phyloP scores from a whole-genome alignment of 2,329 filamentous ascomycete genomes.

The Allantophomopsis lycopodina region DNA sequence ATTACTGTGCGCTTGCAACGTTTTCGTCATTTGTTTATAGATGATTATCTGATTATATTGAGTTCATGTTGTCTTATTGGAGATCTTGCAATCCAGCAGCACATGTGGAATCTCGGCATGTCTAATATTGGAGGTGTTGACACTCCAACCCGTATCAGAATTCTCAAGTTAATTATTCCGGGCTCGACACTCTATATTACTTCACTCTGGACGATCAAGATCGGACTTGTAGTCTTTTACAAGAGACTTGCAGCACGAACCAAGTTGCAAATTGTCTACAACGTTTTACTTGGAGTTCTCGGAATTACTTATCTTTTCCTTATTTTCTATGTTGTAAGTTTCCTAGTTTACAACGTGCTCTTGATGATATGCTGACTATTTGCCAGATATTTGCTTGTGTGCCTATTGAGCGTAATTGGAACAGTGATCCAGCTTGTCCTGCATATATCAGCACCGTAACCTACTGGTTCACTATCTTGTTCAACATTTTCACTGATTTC shows the following conservation, averaged over 20 bases:
- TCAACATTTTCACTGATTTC: too few relatives aligned
- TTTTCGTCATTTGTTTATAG: constrained; percentile 15
- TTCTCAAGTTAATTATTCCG: constrained; percentile 23
- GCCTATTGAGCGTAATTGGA: constrained; percentile 5
- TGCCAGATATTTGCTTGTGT: too few relatives aligned
- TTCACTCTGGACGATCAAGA: constrained; percentile 25
- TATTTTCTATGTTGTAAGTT: too few relatives aligned
- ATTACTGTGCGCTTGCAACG: constrained; percentile 16
- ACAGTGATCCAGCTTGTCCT: too few relatives aligned
- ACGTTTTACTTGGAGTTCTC: constrained; percentile 19
- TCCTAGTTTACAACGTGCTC: too few relatives aligned
- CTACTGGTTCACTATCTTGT: too few relatives aligned
- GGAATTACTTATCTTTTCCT: constrained; percentile 10
- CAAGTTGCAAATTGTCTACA: constrained; percentile 22
- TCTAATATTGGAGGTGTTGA: constrained; percentile 6
- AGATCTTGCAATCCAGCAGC: constrained; percentile 19
- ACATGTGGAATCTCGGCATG: constrained; percentile 17
- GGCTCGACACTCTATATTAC: constrained; percentile 25
- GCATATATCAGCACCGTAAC: too few relatives aligned
- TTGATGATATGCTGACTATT: too few relatives aligned
- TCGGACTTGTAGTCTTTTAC: constrained; percentile 26
- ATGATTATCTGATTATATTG: constrained; percentile 18
- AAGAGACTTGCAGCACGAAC: constrained; percentile 23
- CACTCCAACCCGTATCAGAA: constrained; percentile 2
- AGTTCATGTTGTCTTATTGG: constrained; percentile 17